These are phyloP conservation scores for Pezizomycotina sp. DNA, from an alignment of 2,329 filamentous ascomycete genomes.

Conservation along the genomic window DNA sequence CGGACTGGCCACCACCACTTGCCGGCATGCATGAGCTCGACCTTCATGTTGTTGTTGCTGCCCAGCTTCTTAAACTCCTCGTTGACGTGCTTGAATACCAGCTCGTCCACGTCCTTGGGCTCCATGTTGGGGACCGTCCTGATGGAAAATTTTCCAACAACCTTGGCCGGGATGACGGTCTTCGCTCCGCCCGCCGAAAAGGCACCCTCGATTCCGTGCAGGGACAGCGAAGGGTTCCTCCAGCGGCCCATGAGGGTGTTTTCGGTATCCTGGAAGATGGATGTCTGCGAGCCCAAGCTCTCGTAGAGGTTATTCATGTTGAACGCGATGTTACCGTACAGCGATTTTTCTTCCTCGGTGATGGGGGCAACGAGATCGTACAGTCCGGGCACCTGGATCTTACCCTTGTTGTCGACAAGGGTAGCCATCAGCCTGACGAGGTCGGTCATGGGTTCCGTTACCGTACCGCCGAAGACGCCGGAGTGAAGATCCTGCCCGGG, in stretches of 20 bases:
- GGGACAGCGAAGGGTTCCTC: conserved; percentile 81
- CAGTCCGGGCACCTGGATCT: conserved; percentile 86
- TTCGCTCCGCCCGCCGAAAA: conserved; percentile 89
- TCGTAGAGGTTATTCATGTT: conserved; percentile 92
- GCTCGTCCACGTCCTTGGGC: conserved; percentile 68
- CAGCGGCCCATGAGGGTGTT: conserved; percentile 86
- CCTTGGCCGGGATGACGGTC: conserved; percentile 96
- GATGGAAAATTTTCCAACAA: conserved; percentile 96
- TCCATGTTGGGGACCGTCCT: conserved; percentile 97
- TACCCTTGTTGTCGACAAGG: conserved; percentile 76
- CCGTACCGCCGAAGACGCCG: conserved; percentile 89
- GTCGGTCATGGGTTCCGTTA: conserved; percentile 97
- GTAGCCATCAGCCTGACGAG: conserved; percentile 64
- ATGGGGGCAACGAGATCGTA: conserved; percentile 83
- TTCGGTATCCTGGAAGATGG: conserved; percentile 79
- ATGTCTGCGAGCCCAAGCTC: conserved; percentile 74
- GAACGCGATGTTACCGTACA: conserved; percentile 86
- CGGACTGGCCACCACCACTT: conserved; percentile 97
- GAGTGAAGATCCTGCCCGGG: conserved; percentile 90
- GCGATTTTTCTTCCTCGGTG: conserved; percentile 64
- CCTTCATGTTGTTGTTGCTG: conserved; percentile 81
- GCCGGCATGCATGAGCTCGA: conserved; percentile 69
- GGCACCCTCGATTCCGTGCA: conserved; percentile 89
- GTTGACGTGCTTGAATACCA: conserved; percentile 69
- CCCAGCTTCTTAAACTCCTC: conserved; percentile 70